Conservation (phyloP, 371 early-diverging fungal species). For the Circinella minor region DNA sequence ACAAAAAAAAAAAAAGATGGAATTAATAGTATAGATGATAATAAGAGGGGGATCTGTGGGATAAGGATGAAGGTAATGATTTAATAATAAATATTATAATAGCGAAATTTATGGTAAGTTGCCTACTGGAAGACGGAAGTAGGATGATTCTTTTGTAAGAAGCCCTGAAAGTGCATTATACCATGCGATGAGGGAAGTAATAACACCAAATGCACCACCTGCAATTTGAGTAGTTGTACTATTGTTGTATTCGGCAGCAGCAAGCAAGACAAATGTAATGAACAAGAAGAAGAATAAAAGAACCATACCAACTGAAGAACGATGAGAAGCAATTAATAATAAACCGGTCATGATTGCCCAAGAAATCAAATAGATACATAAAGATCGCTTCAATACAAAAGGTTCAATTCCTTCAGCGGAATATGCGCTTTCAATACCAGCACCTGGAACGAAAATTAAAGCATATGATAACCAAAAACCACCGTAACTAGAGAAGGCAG, state of each 20-base stretch:
- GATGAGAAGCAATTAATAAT: constrained; percentile 71
- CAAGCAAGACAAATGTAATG: constrained; percentile 67
- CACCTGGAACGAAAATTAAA: constrained; percentile 62
- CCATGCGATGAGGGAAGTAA: constrained; percentile 75
- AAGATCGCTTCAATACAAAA: constrained; percentile 54
- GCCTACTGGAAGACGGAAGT: constrained; percentile 63
- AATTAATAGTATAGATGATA: not conserved
- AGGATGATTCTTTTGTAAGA: constrained; percentile 60
- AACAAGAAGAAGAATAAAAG: constrained; percentile 68
- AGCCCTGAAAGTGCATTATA: constrained; percentile 74
- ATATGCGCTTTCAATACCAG: constrained; percentile 54
- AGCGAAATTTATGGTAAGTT: not conserved
- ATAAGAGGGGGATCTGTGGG: no score
- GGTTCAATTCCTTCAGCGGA: constrained; percentile 20
- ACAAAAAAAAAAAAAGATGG: not conserved
- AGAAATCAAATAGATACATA: constrained; percentile 69
- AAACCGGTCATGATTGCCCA: constrained; percentile 76
- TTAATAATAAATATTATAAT: not conserved
- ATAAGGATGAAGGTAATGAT: not conserved
- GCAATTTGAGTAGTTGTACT: constrained; percentile 48
- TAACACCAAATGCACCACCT: constrained; percentile 71
- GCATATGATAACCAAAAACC: constrained; percentile 82
- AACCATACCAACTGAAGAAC: constrained; percentile 66
- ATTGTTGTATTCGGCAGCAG: constrained; percentile 49
- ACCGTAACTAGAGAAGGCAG: constrained; percentile 82